Percentiles rank a stretch among this genome's conserved stretches.
phyloP scores from a whole-genome alignment of 371 early-diverging fungal genomes.

The Batrachochytrium dendrobatidis region DNA sequence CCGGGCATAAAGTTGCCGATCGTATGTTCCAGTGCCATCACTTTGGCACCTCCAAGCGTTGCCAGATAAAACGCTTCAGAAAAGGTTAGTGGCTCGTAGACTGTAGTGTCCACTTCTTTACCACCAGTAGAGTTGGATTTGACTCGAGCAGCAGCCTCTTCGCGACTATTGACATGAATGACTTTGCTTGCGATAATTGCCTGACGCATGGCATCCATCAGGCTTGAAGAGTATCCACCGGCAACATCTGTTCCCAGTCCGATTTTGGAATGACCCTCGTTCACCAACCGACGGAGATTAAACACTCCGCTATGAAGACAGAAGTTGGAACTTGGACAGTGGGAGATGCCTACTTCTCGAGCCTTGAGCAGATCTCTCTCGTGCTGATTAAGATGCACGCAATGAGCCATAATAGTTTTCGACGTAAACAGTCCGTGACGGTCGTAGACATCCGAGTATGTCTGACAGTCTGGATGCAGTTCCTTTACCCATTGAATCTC shows the following conservation, averaged over 20 bases:
- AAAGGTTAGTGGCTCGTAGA: conserved; percentile 38
- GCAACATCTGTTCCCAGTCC: conserved; percentile 90
- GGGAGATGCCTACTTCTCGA: conserved; percentile 65
- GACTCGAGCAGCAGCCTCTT: background rate
- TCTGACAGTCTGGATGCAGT: conserved; percentile 59
- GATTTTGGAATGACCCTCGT: conserved; percentile 60
- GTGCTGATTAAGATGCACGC: conserved; percentile 70
- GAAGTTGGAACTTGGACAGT: conserved; percentile 90
- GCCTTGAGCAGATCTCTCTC: conserved; percentile 59
- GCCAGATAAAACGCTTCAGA: conserved; percentile 75
- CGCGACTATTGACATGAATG: conserved; percentile 15
- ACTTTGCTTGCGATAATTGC: conserved; percentile 68
- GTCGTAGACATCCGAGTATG: conserved; percentile 74
- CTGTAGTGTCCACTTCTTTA: background rate
- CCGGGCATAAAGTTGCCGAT: conserved; percentile 76
- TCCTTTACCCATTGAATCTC: conserved; percentile 66
- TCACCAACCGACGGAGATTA: conserved; percentile 66
- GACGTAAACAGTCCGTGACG: conserved; percentile 57
- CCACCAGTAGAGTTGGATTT: background rate
- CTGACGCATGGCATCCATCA: conserved; percentile 77
- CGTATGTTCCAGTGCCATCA: conserved; percentile 56
- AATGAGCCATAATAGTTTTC: conserved; percentile 84
- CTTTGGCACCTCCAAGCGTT: conserved; percentile 82
- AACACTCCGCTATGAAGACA: conserved; percentile 72
- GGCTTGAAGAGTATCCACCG: conserved; percentile 78